A percentile compares a stretch with the other conserved stretches of the same genome.
phyloP scores from a whole-genome alignment of 345 rosid species.

The Hibiscus mutabilis region DNA sequence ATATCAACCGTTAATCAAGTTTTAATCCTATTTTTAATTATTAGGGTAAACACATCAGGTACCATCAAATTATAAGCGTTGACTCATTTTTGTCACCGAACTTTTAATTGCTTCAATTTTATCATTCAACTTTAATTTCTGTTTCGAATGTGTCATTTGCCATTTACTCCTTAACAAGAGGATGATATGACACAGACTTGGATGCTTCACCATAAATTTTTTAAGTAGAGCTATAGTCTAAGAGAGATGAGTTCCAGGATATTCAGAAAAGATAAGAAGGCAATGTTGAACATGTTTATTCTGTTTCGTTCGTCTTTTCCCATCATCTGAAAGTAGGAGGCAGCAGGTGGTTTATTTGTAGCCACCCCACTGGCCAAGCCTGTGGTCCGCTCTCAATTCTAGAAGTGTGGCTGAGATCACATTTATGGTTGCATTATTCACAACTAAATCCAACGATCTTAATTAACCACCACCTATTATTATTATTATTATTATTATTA shows the following conservation, averaged over 20 bases:
- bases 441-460: background rate
- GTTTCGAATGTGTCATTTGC: too few relatives aligned
- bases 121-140: too few relatives aligned
- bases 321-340: conserved; percentile 1
- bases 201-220: background rate
- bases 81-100: too few relatives aligned
- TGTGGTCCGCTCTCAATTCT: background rate
- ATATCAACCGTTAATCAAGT: too few relatives aligned
- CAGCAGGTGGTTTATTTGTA: background rate
- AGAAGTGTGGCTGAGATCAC: background rate
- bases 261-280: background rate
- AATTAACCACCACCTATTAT: too few relatives aligned
- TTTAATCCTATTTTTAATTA: too few relatives aligned
- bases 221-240: background rate
- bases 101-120: too few relatives aligned
- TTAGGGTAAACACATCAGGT: too few relatives aligned
- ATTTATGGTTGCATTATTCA: background rate
- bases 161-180: too few relatives aligned
- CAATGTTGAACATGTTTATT: background rate
- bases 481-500: background rate
- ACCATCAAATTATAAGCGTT: too few relatives aligned
- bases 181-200: too few relatives aligned
- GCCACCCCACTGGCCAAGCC: background rate
- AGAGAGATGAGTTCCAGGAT: background rate
- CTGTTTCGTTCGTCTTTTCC: background rate